Conservation (phyloP, 2,329 filamentous ascomycete genomes). For the Talaromyces sp. region DNA sequence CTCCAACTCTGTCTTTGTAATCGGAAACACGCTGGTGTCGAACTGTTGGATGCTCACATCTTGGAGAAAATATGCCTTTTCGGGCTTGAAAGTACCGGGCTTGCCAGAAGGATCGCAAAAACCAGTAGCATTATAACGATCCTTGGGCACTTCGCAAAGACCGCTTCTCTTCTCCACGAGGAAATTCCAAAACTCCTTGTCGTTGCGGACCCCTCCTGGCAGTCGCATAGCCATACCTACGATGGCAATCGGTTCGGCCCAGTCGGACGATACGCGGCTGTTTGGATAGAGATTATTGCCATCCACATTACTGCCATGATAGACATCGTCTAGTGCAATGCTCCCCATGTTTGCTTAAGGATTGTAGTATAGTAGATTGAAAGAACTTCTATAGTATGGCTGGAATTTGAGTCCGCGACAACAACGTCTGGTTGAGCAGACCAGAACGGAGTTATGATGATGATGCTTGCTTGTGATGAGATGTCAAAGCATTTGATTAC, state of each 20-base stretch:
- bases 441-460: too few species aligned
- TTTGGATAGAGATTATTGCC: neutral
- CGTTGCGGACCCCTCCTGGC: conserved; percentile 15
- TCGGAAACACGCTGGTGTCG: conserved; percentile 30
- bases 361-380: neutral
- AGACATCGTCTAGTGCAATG: neutral
- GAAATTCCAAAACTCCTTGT: conserved; percentile 18
- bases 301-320: neutral
- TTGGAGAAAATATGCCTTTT: conserved; percentile 28
- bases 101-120: conserved; percentile 13
- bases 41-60: conserved; percentile 17
- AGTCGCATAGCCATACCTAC: conserved; percentile 14
- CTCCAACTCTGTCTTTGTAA: conserved; percentile 29
- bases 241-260: conserved; percentile 14
- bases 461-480: too few species aligned
- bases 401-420: neutral
- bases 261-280: neutral
- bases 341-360: neutral
- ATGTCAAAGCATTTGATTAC: too few species aligned
- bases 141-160: conserved; percentile 14
- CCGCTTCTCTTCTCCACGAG: conserved; percentile 16
- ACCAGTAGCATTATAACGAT: conserved; percentile 19
- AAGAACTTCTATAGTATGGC: neutral
- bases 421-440: conserved; percentile 1
- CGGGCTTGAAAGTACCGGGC: neutral